A percentile compares a stretch with the other conserved stretches of the same genome.
phyloP scores from a whole-genome alignment of 148 eudicot genomes.

The Rhododendron henanense region DNA sequence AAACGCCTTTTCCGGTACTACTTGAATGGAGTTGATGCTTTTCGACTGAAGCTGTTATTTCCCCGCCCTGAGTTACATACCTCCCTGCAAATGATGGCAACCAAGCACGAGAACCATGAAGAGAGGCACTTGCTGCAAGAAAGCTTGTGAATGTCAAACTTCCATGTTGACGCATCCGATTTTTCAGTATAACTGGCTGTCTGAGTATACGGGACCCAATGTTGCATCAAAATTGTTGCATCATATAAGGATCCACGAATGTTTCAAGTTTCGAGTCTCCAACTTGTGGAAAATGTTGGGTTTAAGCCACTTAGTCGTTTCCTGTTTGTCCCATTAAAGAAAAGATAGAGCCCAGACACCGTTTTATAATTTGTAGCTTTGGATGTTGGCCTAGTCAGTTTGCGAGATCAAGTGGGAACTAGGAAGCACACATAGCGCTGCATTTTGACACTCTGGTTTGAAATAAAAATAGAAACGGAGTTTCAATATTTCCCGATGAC shows the following conservation, averaged over 20 bases:
- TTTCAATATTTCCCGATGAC: no score
- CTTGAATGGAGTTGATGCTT: slow-evolving; percentile 95
- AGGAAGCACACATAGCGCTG: no score
- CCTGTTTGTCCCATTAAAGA: neutral
- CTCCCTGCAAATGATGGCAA: slow-evolving; percentile 27
- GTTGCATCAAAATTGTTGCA: no score
- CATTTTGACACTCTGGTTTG: no score
- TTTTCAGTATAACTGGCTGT: neutral
- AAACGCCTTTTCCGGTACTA: slow-evolving; percentile 91
- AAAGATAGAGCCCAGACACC: no score
- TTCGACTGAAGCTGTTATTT: slow-evolving; percentile 74
- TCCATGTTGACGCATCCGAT: no score
- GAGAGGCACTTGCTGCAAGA: slow-evolving; percentile 16
- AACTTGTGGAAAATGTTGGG: neutral
- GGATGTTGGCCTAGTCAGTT: no score
- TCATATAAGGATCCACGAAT: no score
- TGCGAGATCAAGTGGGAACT: no score
- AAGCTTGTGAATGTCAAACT: neutral
- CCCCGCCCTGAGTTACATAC: slow-evolving; percentile 51
- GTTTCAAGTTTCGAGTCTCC: neutral
- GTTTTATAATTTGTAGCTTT: no score
- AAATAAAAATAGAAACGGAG: no score
- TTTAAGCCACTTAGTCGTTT: no score
- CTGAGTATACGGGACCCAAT: neutral
- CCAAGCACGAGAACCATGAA: slow-evolving; percentile 24